Base-by-base conservation (phyloP, 2,329 filamentous ascomycete species). In the Trichoderma endophyticum region DNA sequence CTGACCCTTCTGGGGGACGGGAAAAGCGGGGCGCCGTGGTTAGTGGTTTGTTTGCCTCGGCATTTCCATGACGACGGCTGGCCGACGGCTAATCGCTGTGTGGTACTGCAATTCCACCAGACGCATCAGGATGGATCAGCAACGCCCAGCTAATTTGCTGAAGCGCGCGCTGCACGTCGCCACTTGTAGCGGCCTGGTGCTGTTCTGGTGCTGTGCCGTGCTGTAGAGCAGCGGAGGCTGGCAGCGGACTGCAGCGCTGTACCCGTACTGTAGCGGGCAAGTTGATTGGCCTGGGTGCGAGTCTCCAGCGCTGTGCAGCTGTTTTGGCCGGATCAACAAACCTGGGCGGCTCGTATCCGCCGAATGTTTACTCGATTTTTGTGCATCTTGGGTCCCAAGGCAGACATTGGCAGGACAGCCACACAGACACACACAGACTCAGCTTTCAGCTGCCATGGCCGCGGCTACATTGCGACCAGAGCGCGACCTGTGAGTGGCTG, bases 21-120 rank as follows among this genome's bases (percentile, higher is more conserved):
- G 59, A 70, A 64, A 63, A 61, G 60, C 60, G 68, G 68, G 68
- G 59, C 59, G 18, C 30, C n/a, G 57, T 32, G 57, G 56, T 59
- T n/a, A 34, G 39, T 34, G 43, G 48, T 43, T 57, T 64, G 66
- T 70, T 70, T 70, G 68, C 68, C 68, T 70, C 68, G 68, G 68
- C 48, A 70, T 70, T 64, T 63, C 68, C 59, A 57, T n/a, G 59
- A 57, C 43, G 59, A 57, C 48, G 48, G 48, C 48, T 12, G 48
- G 48, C 60, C 15, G 36, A 43, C 36, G 54, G 65, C 32, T 30
- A 32, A 30, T 12, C 1, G 57, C 8, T 21, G 0, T 51, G 48
- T 24, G 48, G 48, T 54, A 54, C 48, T 54, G 48, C 21, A 54
- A 54, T 54, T 54, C 48, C 5, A 24, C 48, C n/a, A 21, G 43